phyloP scores from a whole-genome alignment of 495 filamentous ascomycete species.

The Umbilicaria muhlenbergii region DNA sequence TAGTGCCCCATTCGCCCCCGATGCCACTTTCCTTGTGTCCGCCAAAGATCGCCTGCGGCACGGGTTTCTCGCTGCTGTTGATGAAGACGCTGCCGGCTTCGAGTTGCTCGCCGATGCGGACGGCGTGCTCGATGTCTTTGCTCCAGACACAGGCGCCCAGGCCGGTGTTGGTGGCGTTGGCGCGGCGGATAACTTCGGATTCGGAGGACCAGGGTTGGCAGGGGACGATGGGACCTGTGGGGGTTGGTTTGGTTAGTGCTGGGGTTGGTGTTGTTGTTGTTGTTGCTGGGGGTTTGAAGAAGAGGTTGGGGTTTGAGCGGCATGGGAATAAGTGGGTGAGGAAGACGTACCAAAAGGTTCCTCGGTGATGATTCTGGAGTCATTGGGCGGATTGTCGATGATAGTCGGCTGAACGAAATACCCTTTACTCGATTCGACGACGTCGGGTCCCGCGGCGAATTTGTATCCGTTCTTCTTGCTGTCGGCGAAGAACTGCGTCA shows the following conservation, averaged over 20 bases:
- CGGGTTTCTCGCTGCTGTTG: slow-evolving; percentile 32
- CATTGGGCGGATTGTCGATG: slow-evolving; percentile 40
- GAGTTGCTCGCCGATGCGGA: slow-evolving; percentile 32
- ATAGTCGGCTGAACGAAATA: slow-evolving; percentile 42
- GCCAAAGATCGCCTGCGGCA: slow-evolving; percentile 39
- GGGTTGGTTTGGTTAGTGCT: too few relatives aligned
- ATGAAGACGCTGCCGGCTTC: slow-evolving; percentile 44
- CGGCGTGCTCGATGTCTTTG: slow-evolving; percentile 32
- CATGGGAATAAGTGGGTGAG: too few relatives aligned
- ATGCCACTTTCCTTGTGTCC: slow-evolving; percentile 54
- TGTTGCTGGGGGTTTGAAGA: too few relatives aligned
- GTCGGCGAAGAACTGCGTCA: slow-evolving; percentile 10
- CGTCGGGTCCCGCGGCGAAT: slow-evolving; percentile 15
- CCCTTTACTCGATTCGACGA: slow-evolving; percentile 20
- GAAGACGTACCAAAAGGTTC: slow-evolving; percentile 27
- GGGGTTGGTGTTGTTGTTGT: too few relatives aligned
- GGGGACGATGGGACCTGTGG: slow-evolving; percentile 35
- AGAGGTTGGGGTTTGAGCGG: too few relatives aligned
- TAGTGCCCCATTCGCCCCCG: slow-evolving; percentile 44
- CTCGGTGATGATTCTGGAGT: slow-evolving; percentile 30
- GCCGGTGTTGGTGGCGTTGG: slow-evolving; percentile 39
- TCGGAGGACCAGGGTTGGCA: slow-evolving; percentile 39
- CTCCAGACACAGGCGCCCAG: slow-evolving; percentile 43
- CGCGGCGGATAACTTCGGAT: slow-evolving; percentile 38
- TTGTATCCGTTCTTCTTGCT: background rate